Evolutionary conservation across 768 basidiomycete genomes (phyloP), one percentile per base, ranked within the genome.

Genomic region (Auricularia sp.): DNA sequence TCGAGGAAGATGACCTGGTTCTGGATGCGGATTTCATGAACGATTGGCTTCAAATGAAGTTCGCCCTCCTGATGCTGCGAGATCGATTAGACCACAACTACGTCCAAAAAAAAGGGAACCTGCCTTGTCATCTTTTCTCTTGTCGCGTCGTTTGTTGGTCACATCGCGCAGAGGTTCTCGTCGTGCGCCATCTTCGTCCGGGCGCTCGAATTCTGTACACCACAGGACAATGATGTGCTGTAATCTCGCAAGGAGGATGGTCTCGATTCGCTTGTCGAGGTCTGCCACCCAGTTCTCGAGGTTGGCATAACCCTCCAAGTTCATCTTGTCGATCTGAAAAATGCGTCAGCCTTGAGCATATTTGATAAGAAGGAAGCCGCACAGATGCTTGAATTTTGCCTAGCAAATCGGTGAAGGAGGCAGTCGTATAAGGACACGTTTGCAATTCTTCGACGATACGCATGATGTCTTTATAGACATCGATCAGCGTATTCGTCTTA

Each of bases 1-100:
- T 98, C 96, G 62, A 98, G 81, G 79, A 97, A 98, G 75, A 99
- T 98, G 68, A 98, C 93, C 73, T 99, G 97, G 73, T 99, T 97
- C 72, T 95, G 91, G 82, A 98, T 98, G 76, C 95, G 85, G 68
- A 98, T 91, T 74, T 98, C 96, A 74, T 98, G 95, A 6, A 96
- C 82, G 65, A 97, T 88, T 0, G 94, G 91, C 69, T 90, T 88
- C 68, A 98, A 74, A 1, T 82, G 80, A 82, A 95, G 85, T 66
- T 83, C 82, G 14, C 83, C 83, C 70, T 93, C 91, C 70, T 87
- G 70, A 73, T 84, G 82, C 90, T 92, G 68, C 54, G 14, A 10
- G 13, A 3, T 13, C 61, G 34, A 29, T 16, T 10, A 33, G 42
- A 51, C 65, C 45, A 63, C 63, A 24, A 62, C 7, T 8, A 2